phyloP scores from a whole-genome alignment of 331 rosid genomes.

The Malus hybrid region DNA sequence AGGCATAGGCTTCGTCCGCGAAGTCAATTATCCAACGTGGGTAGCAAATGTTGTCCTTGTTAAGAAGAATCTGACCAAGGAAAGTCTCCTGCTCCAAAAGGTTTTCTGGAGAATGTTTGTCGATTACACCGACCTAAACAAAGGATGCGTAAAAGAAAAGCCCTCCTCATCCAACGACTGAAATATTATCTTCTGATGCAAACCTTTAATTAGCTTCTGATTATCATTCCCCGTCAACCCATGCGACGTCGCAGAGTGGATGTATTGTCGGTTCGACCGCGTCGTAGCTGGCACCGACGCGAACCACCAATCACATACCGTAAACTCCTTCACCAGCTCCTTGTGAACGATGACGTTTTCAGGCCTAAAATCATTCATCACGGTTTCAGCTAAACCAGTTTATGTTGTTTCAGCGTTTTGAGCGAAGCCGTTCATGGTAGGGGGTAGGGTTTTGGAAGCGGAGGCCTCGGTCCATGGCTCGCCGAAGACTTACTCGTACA shows the following conservation, averaged over 20 bases:
- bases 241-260: constrained; percentile 75
- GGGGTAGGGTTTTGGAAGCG: constrained; percentile 24
- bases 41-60: no score
- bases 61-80: no score
- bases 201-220: constrained; percentile 38
- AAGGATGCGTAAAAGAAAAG: constrained; percentile 32
- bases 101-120: no score
- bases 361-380: constrained; percentile 67
- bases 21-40: no score
- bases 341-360: constrained; percentile 41
- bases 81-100: no score
- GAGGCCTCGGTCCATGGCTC: constrained; percentile 59
- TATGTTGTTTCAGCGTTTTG: constrained; percentile 44
- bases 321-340: constrained; percentile 54
- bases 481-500: constrained; percentile 71
- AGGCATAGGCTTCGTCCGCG: no score
- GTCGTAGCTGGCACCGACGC: constrained; percentile 65
- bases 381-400: constrained; percentile 33
- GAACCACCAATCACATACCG: constrained; percentile 74
- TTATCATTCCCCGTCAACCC: constrained; percentile 58
- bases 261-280: constrained; percentile 66
- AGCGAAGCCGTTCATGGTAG: constrained; percentile 65
- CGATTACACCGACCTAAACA: no score
- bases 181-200: constrained; percentile 78
- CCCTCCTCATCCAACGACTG: constrained; percentile 65